These are phyloP conservation scores for Penicillium sp. DNA, from an alignment of 2,329 filamentous ascomycete species.

Conservation along the genomic window DNA sequence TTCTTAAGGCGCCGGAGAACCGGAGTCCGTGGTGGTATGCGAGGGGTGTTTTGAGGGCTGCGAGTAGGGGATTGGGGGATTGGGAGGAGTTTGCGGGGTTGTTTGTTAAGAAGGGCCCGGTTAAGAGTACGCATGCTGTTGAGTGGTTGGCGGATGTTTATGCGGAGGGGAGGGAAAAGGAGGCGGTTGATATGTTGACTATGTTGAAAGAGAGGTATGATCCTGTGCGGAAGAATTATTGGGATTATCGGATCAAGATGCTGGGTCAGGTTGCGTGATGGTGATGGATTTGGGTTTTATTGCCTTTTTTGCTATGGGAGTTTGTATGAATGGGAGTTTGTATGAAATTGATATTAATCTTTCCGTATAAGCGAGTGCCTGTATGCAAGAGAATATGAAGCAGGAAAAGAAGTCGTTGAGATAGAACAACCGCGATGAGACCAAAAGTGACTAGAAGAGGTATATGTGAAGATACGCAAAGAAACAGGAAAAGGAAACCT, in stretches of 20 bases:
- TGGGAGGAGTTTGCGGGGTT: slow-evolving; percentile 51
- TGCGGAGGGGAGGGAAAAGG: slow-evolving; percentile 42
- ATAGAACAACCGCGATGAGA: slow-evolving; percentile 1
- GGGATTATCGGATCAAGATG: slow-evolving; percentile 66
- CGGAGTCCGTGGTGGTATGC: slow-evolving; percentile 93
- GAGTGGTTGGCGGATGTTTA: slow-evolving; percentile 48
- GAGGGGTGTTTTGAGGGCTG: slow-evolving; percentile 66
- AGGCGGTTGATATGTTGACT: slow-evolving; percentile 65
- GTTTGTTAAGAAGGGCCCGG: slow-evolving; percentile 48
- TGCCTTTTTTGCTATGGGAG: background rate
- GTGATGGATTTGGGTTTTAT: background rate
- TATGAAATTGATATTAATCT: slow-evolving; percentile 2
- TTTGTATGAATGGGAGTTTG: background rate
- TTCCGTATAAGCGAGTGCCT: slow-evolving; percentile 3
- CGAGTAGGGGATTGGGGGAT: slow-evolving; percentile 47
- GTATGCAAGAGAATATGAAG: slow-evolving; percentile 5
- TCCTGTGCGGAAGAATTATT: slow-evolving; percentile 84
- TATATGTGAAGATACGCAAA: slow-evolving; percentile 2
- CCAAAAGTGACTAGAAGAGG: slow-evolving; percentile 2
- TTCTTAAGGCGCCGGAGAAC: slow-evolving; percentile 80
- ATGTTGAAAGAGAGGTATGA: slow-evolving; percentile 82
- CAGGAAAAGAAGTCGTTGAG: background rate
- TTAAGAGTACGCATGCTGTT: slow-evolving; percentile 56
- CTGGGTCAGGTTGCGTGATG: slow-evolving; percentile 11
- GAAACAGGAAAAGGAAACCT: slow-evolving; percentile 7